Percentiles rank a stretch among this genome's conserved stretches.
Evolutionary conservation across 2,329 filamentous ascomycete species (phyloP).

Genomic region (Aspergillus spinulosporus): DNA sequence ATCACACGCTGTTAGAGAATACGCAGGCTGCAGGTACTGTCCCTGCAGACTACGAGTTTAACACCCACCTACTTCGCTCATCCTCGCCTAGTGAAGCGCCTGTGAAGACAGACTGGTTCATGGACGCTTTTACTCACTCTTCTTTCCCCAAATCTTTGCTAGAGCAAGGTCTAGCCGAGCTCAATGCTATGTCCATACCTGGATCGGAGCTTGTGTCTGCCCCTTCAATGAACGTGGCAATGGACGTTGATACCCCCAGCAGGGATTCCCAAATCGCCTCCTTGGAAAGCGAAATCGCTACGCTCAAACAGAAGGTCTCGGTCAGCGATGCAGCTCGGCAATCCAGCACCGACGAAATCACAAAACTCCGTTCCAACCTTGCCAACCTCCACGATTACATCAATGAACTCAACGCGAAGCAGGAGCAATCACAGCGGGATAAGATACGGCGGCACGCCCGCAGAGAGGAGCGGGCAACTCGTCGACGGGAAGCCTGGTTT

Average conservation of each 20-base stretch:
- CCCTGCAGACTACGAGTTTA: conserved; percentile 46
- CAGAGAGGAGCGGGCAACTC: conserved; percentile 43
- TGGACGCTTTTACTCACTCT: conserved; percentile 40
- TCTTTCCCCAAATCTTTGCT: conserved; percentile 41
- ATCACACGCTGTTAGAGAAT: conserved; percentile 39
- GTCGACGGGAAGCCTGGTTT: conserved; percentile 47
- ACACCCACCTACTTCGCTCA: conserved; percentile 37
- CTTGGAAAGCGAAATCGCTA: conserved; percentile 43
- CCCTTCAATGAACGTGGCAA: conserved; percentile 14
- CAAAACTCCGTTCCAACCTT: conserved; percentile 39
- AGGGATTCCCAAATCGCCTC: conserved; percentile 30
- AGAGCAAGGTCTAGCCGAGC: conserved; percentile 44
- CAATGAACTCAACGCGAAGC: conserved; percentile 42
- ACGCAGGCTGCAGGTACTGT: conserved; percentile 38
- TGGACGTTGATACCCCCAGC: conserved; percentile 24
- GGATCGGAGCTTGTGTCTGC: conserved; percentile 24
- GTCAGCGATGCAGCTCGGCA: conserved; percentile 40
- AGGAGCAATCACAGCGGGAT: conserved; percentile 35
- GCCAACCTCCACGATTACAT: conserved; percentile 39
- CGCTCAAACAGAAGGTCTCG: conserved; percentile 40
- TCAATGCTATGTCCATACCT: conserved; percentile 32
- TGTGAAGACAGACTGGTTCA: conserved; percentile 30
- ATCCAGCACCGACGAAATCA: conserved; percentile 36
- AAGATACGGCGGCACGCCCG: conserved; percentile 37
- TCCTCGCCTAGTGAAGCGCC: conserved; percentile 16